Percentiles rank a stretch among this genome's conserved stretches.
Evolutionary conservation across 106 monocot genomes (phyloP).

Genomic region (Dendrobium nobile): DNA sequence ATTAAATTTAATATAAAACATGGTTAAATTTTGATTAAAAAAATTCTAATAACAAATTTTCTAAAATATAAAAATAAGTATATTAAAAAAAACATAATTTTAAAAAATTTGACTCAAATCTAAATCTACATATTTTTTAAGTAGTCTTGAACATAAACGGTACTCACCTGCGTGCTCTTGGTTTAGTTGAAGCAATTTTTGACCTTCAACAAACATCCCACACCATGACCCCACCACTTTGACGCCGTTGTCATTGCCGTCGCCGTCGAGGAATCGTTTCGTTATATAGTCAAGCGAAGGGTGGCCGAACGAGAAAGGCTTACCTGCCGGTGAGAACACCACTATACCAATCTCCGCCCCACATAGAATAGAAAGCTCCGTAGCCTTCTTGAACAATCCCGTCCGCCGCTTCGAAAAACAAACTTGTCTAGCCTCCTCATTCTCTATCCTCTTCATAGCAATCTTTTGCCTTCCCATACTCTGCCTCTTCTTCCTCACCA

Average conservation of each 20-base stretch:
- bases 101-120: too few relatives aligned
- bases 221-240: too few relatives aligned
- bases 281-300: constrained; percentile 1
- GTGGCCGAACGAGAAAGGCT: constrained; percentile 12
- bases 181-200: not conserved
- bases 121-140: too few relatives aligned
- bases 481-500: constrained; percentile 8
- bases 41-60: too few relatives aligned
- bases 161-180: not conserved
- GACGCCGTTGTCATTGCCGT: not conserved
- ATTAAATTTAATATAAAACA: too few relatives aligned
- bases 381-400: constrained; percentile 14
- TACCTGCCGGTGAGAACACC: constrained; percentile 12
- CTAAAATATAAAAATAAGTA: too few relatives aligned
- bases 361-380: constrained; percentile 7
- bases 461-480: constrained; percentile 15
- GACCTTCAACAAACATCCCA: not conserved
- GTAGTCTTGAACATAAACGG: too few relatives aligned
- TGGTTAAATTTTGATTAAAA: too few relatives aligned
- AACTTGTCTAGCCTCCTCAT: constrained; percentile 16
- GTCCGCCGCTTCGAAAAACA: constrained; percentile 13
- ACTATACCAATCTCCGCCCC: constrained; percentile 12
- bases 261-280: not conserved
- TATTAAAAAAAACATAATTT: too few relatives aligned
- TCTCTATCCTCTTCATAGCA: constrained; percentile 11